A percentile compares a stretch with the other conserved stretches of the same genome.
These are phyloP conservation scores for Fusarium dimerum DNA, from an alignment of 2,329 filamentous ascomycete species.

Conservation along the genomic window DNA sequence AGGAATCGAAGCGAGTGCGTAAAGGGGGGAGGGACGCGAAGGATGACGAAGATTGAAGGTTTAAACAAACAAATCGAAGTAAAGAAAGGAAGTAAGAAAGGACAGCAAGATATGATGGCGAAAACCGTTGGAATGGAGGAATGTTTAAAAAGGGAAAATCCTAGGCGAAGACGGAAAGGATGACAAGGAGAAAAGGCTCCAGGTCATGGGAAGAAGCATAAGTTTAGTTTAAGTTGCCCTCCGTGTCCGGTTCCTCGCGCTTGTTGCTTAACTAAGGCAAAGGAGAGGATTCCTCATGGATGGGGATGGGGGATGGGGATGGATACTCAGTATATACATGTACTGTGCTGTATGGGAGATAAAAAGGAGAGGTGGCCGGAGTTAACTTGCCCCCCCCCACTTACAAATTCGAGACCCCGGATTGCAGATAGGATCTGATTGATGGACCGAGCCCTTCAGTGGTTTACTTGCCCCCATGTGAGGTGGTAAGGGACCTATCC, in stretches of 20 bases:
- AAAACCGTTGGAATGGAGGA: not conserved
- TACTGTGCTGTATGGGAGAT: not conserved
- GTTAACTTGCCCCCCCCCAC: not conserved
- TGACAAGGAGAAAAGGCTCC: not conserved
- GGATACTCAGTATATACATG: too few relatives aligned
- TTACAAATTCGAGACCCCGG: not conserved
- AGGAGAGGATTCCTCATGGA: too few relatives aligned
- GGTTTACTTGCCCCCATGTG: too few relatives aligned
- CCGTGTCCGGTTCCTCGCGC: too few relatives aligned
- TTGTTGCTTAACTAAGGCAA: too few relatives aligned
- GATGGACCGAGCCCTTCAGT: not conserved
- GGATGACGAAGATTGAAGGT: too few relatives aligned
- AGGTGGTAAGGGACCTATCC: too few relatives aligned
- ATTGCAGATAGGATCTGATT: not conserved
- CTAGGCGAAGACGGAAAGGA: not conserved
- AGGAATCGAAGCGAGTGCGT: slow-evolving; percentile 3
- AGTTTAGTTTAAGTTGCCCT: not conserved
- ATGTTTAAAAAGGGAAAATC: not conserved
- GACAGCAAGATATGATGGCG: not conserved
- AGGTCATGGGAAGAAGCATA: not conserved
- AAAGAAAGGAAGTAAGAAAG: not conserved
- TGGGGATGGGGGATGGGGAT: too few relatives aligned
- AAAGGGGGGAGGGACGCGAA: not conserved
- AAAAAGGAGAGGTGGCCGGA: not conserved
- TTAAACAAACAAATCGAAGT: not conserved